These are phyloP conservation scores for Lodderomyces beijingensis DNA, from an alignment of 1,139 yeast species.

Conservation along the genomic window DNA sequence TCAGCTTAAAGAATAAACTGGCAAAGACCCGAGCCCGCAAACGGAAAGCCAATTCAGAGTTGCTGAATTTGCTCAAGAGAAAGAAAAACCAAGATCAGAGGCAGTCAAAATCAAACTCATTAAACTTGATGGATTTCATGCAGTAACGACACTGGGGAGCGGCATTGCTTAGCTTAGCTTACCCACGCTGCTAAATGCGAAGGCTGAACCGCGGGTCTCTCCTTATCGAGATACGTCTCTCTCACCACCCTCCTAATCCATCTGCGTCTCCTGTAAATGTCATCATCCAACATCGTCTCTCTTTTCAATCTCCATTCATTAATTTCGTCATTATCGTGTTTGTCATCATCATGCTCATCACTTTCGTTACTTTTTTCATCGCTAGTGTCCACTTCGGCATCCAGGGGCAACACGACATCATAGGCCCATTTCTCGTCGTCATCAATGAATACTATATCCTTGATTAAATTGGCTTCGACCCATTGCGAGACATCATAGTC, in stretches of 20 bases:
- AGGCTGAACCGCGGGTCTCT: slow-evolving; percentile 5
- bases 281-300: slow-evolving; percentile 6
- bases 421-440: slow-evolving; percentile 77
- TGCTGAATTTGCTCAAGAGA: slow-evolving; percentile 34
- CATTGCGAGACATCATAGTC: slow-evolving; percentile 58
- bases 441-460: slow-evolving; percentile 56
- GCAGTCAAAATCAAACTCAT: slow-evolving; percentile 22
- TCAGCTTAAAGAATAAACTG: slow-evolving; percentile 9
- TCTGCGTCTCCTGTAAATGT: slow-evolving; percentile 46
- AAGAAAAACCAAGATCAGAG: slow-evolving; percentile 36
- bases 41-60: slow-evolving; percentile 24
- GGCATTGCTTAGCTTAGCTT: neutral
- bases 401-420: slow-evolving; percentile 28
- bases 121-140: slow-evolving; percentile 51
- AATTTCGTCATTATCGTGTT: slow-evolving; percentile 7
- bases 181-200: slow-evolving; percentile 10
- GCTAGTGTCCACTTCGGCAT: slow-evolving; percentile 13
- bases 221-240: slow-evolving; percentile 10
- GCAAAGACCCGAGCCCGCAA: slow-evolving; percentile 27
- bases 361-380: slow-evolving; percentile 2
- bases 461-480: slow-evolving; percentile 48
- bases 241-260: slow-evolving; percentile 32
- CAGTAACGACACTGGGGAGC: slow-evolving; percentile 3
- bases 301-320: neutral
- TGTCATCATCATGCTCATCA: slow-evolving; percentile 10